phyloP scores from a whole-genome alignment of 805 yeast genomes.

The Nakazawaea anatomiae region DNA sequence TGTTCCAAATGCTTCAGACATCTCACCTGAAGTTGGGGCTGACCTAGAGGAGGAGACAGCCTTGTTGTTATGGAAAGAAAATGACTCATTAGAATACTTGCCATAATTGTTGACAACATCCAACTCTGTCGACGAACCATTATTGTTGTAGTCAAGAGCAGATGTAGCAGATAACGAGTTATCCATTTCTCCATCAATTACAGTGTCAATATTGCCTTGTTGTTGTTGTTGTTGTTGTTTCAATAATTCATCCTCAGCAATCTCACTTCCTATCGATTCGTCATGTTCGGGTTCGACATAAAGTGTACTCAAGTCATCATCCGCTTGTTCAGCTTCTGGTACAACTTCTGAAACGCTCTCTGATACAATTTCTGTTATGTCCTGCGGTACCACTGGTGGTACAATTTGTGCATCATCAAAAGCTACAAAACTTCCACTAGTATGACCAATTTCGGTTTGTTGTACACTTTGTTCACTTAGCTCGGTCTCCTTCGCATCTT shows the following conservation, averaged over 20 bases:
- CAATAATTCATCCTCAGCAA: background rate
- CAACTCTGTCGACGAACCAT: background rate
- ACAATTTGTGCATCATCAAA: too few relatives aligned
- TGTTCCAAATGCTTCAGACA: constrained; percentile 19
- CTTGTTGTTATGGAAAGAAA: background rate
- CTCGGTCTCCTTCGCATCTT: background rate
- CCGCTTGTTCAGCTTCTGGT: background rate
- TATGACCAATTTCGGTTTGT: too few relatives aligned
- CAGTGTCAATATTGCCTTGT: background rate
- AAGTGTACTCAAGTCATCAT: too few relatives aligned
- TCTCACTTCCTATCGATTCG: background rate
- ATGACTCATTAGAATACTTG: background rate
- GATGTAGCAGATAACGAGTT: background rate
- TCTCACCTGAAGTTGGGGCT: constrained; percentile 18
- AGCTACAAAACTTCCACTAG: too few relatives aligned
- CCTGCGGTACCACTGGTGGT: background rate
- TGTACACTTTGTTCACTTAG: too few relatives aligned
- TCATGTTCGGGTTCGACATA: background rate
- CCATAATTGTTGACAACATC: background rate
- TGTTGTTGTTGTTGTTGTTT: background rate
- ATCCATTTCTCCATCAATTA: background rate
- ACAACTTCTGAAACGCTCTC: too few relatives aligned
- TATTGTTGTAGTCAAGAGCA: background rate
- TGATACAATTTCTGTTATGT: background rate
- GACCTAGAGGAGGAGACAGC: background rate